These are phyloP conservation scores for Coemansia sp. DNA, from an alignment of 192 early-diverging fungal species.

Conservation along the genomic window DNA sequence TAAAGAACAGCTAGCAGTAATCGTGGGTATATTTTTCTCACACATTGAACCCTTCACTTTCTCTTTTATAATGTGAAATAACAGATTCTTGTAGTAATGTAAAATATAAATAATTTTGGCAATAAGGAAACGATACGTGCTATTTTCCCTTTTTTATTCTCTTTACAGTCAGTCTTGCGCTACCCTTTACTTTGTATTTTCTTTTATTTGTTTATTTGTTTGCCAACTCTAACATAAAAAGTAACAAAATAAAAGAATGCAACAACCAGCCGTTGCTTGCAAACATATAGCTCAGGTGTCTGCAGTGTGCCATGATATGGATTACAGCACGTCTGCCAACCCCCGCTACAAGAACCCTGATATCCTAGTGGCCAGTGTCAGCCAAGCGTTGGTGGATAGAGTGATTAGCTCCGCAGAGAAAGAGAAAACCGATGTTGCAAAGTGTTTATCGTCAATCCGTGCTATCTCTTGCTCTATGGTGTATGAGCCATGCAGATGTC, in stretches of 20 bases:
- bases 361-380: neutral
- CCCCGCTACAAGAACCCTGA: slow-evolving; percentile 18
- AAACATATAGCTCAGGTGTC: slow-evolving; percentile 8
- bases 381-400: neutral
- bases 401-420: neutral
- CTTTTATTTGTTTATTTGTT: too few species aligned
- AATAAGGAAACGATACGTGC: too few species aligned
- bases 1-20: too few species aligned
- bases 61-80: too few species aligned
- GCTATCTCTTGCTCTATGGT: slow-evolving; percentile 31
- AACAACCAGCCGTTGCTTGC: neutral
- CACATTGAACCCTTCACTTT: too few species aligned
- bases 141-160: neutral
- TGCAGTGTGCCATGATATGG: slow-evolving; percentile 10
- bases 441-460: slow-evolving; percentile 7
- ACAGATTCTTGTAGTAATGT: too few species aligned
- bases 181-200: neutral
- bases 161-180: neutral
- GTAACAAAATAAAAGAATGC: too few species aligned
- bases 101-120: too few species aligned
- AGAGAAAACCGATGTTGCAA: neutral
- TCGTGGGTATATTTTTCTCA: too few species aligned
- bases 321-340: neutral
- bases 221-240: too few species aligned
- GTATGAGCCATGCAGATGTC: slow-evolving; percentile 9